A percentile compares a stretch with the other conserved stretches of the same genome.
Evolutionary conservation across 176 grass and related monocot species (phyloP).

Genomic region (Avena sativa): DNA sequence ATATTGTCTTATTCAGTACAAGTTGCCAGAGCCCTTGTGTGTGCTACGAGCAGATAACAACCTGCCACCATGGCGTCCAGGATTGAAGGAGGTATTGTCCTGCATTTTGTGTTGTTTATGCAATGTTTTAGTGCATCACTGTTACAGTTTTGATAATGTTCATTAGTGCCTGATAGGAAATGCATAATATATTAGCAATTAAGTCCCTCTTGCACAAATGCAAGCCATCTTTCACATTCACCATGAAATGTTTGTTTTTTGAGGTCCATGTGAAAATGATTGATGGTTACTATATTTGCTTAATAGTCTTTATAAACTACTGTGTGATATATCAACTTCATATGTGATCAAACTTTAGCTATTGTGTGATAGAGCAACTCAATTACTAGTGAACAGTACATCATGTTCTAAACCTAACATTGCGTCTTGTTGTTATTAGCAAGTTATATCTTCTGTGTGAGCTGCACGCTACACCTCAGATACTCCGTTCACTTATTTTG

Average conservation of each 20-base stretch:
- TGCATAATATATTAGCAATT: background rate
- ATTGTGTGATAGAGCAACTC: constrained; percentile 27
- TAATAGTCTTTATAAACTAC: background rate
- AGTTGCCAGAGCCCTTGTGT: constrained; percentile 78
- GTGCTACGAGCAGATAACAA: constrained; percentile 94
- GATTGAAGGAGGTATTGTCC: constrained; percentile 77
- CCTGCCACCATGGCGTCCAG: constrained; percentile 81
- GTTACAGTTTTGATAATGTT: background rate
- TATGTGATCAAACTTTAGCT: background rate
- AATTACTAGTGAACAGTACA: background rate
- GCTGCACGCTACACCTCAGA: background rate
- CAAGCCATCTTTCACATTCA: background rate
- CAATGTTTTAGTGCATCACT: background rate
- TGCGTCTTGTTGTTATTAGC: background rate
- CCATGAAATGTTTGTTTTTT: background rate
- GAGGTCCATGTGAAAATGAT: background rate
- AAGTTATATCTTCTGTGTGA: background rate
- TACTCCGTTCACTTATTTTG: background rate
- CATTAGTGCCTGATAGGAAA: background rate
- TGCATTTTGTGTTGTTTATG: constrained; percentile 24
- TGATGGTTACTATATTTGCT: background rate
- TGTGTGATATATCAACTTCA: background rate
- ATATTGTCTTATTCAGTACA: constrained; percentile 71
- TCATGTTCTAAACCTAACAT: background rate
- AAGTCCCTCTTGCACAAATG: background rate